Evolutionary conservation across 2,329 filamentous ascomycete species (phyloP).

Genomic region (Exophiala oligosperma): DNA sequence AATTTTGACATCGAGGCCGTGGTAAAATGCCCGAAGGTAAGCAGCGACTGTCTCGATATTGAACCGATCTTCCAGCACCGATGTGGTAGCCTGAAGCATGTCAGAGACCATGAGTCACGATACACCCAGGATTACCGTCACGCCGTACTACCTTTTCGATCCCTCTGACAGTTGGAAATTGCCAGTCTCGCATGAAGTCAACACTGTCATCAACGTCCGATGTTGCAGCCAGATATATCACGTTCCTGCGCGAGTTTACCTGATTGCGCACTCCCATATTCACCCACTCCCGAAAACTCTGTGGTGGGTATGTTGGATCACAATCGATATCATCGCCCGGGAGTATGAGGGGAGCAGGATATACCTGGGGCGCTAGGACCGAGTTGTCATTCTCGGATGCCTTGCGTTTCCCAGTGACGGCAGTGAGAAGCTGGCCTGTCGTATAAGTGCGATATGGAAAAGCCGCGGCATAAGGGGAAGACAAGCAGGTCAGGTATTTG

Average conservation of each 20-base stretch:
- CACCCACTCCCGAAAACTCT: constrained; percentile 56
- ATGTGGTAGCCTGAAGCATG: neutral
- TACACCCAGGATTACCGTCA: neutral
- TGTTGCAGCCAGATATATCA: constrained; percentile 55
- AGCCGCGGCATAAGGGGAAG: neutral
- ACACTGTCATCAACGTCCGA: constrained; percentile 44
- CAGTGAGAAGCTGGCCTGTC: constrained; percentile 1
- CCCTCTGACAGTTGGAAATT: constrained; percentile 26
- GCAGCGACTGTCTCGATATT: constrained; percentile 36
- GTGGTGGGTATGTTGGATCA: constrained; percentile 53
- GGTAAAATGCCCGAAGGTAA: constrained; percentile 55
- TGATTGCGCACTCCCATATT: constrained; percentile 49
- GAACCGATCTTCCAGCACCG: constrained; percentile 11
- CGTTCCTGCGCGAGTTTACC: constrained; percentile 47
- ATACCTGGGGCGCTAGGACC: constrained; percentile 33
- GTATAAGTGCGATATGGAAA: neutral
- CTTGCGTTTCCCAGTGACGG: constrained; percentile 9
- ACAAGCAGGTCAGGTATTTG: neutral
- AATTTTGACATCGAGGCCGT: constrained; percentile 52
- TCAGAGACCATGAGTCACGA: neutral
- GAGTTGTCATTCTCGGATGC: neutral
- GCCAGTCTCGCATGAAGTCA: constrained; percentile 41
- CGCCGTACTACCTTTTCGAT: neutral
- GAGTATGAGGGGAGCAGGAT: constrained; percentile 60
- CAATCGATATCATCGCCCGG: constrained; percentile 60